These are phyloP conservation scores for Neckera pumila DNA, from an alignment of 225 moss, liverwort and hornwort genomes.

Conservation along the genomic window DNA sequence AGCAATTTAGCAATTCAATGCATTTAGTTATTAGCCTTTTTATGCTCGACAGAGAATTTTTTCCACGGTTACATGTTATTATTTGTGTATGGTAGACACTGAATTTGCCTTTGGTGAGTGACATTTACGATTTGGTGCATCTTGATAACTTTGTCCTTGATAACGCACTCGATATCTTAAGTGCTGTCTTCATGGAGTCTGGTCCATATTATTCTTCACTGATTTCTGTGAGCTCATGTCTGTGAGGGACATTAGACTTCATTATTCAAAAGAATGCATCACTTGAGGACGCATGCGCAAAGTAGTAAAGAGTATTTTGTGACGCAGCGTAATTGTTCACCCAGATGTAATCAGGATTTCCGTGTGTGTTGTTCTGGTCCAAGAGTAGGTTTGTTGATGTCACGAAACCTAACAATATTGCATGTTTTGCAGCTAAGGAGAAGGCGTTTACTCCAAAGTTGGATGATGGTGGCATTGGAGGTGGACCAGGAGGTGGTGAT, in stretches of 20 bases:
- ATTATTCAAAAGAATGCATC: background rate
- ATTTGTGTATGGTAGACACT: background rate
- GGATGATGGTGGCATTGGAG: constrained; percentile 43
- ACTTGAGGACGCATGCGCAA: background rate
- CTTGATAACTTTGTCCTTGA: background rate
- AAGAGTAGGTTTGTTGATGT: background rate
- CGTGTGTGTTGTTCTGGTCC: background rate
- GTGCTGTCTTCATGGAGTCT: no score
- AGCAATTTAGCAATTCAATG: background rate
- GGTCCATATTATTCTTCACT: background rate
- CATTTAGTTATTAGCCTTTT: background rate
- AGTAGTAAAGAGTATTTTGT: no score
- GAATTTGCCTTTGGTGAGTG: background rate
- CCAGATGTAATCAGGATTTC: background rate
- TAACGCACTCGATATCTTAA: background rate
- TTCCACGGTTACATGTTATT: background rate
- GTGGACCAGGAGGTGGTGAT: constrained; percentile 29
- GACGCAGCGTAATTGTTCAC: background rate
- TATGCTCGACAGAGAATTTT: background rate
- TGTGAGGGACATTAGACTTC: background rate
- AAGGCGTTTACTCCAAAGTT: constrained; percentile 38
- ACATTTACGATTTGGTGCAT: background rate
- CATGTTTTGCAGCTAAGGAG: constrained; percentile 30
- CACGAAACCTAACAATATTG: background rate
- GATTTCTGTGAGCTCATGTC: background rate